Evolutionary conservation across 306 rosid species (phyloP).

Genomic region (Casuarina equisetifolia): DNA sequence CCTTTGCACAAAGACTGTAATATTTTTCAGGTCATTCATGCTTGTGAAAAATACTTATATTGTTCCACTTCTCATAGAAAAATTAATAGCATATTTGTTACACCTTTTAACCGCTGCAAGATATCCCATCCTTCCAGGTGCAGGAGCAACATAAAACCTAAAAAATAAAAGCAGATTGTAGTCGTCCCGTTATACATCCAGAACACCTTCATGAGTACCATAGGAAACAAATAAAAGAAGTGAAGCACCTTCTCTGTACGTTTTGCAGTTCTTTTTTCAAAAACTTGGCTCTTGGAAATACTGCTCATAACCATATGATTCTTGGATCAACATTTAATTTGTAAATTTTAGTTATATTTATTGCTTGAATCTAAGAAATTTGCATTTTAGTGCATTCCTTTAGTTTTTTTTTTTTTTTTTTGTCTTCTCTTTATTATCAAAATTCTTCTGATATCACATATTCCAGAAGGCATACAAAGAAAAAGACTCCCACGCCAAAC

Average conservation of each 20-base stretch:
- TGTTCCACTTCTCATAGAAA: neutral
- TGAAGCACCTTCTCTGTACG: neutral
- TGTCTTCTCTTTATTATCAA: neutral
- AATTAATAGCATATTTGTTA: slow-evolving; percentile 1
- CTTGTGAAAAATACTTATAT: neutral
- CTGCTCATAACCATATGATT: neutral
- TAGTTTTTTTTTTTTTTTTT: neutral
- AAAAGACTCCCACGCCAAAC: too few relatives aligned
- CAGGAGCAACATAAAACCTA: slow-evolving; percentile 89
- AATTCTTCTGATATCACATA: neutral
- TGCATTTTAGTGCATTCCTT: neutral
- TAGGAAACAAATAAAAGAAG: neutral
- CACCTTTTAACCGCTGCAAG: slow-evolving; percentile 76
- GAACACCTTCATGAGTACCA: neutral
- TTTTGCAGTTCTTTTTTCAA: neutral
- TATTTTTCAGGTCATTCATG: neutral
- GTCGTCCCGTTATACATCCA: neutral
- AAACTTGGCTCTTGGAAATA: neutral
- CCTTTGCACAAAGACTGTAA: neutral
- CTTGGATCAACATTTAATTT: neutral
- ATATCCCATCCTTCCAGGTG: slow-evolving; percentile 86
- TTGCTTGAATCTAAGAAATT: neutral
- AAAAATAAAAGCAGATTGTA: slow-evolving; percentile 14
- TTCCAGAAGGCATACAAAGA: too few relatives aligned
- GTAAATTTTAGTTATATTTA: neutral